Conservation (phyloP, 2,329 filamentous ascomycete species). For the Xylariaceae sp. region DNA sequence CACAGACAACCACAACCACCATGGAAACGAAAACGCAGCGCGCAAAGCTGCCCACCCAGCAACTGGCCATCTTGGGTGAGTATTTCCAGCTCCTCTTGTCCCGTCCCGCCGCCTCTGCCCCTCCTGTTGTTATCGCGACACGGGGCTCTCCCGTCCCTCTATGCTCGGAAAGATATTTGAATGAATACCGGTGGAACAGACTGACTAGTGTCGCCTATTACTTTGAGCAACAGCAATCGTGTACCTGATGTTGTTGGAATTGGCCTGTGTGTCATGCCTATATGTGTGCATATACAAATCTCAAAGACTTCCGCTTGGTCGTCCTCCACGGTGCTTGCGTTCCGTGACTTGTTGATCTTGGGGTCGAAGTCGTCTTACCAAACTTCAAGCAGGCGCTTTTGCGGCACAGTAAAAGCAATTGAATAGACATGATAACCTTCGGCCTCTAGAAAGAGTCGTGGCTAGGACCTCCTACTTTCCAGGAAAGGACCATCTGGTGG, state of each 20-base stretch:
- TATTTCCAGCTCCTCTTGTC: slow-evolving; percentile 17
- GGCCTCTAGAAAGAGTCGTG: not conserved
- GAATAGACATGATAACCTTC: slow-evolving; percentile 3
- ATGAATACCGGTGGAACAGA: not conserved
- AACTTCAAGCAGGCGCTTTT: slow-evolving; percentile 18
- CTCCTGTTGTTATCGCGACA: not conserved
- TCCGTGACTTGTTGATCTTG: slow-evolving; percentile 28
- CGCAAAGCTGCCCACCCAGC: slow-evolving; percentile 68
- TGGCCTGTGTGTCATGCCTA: not conserved
- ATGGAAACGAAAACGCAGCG: slow-evolving; percentile 25
- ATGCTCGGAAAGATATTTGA: not conserved
- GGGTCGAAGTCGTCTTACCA: slow-evolving; percentile 25
- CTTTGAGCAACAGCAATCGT: not conserved
- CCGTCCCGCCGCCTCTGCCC: not conserved
- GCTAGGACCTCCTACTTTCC: not conserved
- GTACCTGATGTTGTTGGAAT: not conserved
- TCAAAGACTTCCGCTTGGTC: not conserved
- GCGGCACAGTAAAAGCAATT: slow-evolving; percentile 3
- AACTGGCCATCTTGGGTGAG: slow-evolving; percentile 74
- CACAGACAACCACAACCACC: slow-evolving; percentile 9
- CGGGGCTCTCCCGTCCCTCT: not conserved
- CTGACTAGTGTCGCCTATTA: slow-evolving; percentile 10
- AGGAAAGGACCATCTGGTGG: slow-evolving; percentile 1
- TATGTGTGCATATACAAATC: slow-evolving; percentile 5
- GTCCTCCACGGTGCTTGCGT: slow-evolving; percentile 10